These are phyloP conservation scores for Magnaporthales sp. DNA, from an alignment of 2,329 filamentous ascomycete species.

Conservation along the genomic window DNA sequence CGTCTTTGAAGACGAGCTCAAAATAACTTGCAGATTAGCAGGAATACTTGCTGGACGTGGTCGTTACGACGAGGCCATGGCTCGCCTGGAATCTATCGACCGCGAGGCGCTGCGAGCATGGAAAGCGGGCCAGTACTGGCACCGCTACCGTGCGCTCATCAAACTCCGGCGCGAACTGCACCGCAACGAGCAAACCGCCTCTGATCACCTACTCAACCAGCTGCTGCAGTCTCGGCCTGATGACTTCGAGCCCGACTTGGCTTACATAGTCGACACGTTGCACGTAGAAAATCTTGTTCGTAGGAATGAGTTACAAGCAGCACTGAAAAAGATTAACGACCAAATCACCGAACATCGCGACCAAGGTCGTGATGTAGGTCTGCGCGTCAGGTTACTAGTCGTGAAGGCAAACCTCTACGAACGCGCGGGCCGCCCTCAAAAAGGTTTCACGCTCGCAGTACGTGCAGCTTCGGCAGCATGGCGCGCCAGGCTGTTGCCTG, in stretches of 20 bases:
- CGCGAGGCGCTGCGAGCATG: conserved; percentile 8
- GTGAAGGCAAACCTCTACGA: conserved; percentile 65
- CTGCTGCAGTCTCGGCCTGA: conserved; percentile 14
- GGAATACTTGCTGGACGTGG: conserved; percentile 59
- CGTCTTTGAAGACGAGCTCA: conserved; percentile 68
- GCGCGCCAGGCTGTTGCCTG: conserved; percentile 57
- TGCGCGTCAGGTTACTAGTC: conserved; percentile 63
- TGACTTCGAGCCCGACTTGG: conserved; percentile 42
- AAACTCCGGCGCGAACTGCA: conserved; percentile 6
- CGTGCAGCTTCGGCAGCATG: conserved; percentile 68
- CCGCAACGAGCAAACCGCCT: not conserved
- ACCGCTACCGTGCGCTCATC: conserved; percentile 5
- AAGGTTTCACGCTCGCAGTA: conserved; percentile 69
- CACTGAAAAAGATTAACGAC: conserved; percentile 37
- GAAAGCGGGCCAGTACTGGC: conserved; percentile 5
- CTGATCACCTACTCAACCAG: conserved; percentile 4
- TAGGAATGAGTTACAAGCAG: conserved; percentile 35
- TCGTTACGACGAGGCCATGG: conserved; percentile 59
- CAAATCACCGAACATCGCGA: conserved; percentile 25
- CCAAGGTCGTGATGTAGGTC: conserved; percentile 36
- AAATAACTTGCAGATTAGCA: conserved; percentile 63
- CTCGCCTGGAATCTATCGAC: conserved; percentile 38
- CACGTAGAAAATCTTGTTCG: conserved; percentile 43
- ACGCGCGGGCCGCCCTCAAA: conserved; percentile 58
- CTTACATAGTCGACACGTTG: conserved; percentile 40